Evolutionary conservation across 2,329 filamentous ascomycete genomes (phyloP).

Genomic region (Cryphonectria naterciae): DNA sequence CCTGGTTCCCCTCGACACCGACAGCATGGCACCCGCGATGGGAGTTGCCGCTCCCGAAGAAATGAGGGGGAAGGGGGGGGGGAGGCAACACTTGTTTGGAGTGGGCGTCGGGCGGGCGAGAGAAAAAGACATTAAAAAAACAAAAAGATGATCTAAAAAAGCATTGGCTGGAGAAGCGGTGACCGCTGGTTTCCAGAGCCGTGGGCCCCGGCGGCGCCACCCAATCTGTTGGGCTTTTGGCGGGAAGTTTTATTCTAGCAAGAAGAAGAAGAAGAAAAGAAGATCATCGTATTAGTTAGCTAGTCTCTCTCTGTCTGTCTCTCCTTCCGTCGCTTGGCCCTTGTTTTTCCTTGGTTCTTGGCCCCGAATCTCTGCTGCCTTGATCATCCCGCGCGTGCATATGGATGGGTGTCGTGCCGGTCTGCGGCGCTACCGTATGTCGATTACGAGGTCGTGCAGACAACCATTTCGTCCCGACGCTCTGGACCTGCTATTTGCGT

Average conservation of each 20-base stretch:
- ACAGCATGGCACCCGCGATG: slow-evolving; percentile 22
- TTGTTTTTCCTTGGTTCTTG: neutral
- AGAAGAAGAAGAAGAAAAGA: neutral
- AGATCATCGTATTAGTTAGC: neutral
- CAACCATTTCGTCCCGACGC: slow-evolving; percentile 1
- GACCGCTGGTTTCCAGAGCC: slow-evolving; percentile 15
- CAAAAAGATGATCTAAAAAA: neutral
- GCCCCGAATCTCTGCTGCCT: neutral
- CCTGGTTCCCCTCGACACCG: slow-evolving; percentile 21
- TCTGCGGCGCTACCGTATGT: neutral
- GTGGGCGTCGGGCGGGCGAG: neutral
- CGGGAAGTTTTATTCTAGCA: neutral
- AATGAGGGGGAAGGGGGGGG: neutral
- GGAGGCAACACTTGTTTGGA: neutral
- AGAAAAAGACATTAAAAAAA: too few species aligned
- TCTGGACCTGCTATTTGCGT: neutral
- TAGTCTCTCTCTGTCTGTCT: too few species aligned
- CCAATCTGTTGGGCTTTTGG: too few species aligned
- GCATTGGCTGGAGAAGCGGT: neutral
- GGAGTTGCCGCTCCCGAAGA: slow-evolving; percentile 26
- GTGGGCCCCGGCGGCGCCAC: slow-evolving; percentile 3
- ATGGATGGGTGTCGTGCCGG: neutral
- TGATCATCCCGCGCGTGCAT: neutral
- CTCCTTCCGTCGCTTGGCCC: too few species aligned
- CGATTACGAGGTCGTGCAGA: neutral